Evolutionary conservation across 1,139 yeast genomes (phyloP), one percentile per base, ranked within the genome.

Genomic region (Lodderomyces pseudojiufengensis): DNA sequence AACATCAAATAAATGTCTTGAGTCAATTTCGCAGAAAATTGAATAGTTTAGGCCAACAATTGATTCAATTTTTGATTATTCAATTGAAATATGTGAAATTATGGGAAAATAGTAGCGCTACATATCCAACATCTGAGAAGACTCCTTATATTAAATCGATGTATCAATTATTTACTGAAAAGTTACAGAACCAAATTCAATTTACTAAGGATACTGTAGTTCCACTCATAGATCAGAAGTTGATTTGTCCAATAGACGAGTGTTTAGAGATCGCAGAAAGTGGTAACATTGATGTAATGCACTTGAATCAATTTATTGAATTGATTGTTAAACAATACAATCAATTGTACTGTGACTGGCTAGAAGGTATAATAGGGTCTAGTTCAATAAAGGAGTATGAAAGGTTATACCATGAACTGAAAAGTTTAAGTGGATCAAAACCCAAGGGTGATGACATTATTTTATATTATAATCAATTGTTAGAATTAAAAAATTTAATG

Each of bases 161-260:
- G 1, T 43, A 38, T 30, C 36, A 38, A 22, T 23, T 37, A 15
- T 45, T 38, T 23, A 35, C 39, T 29, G 37, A 36, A 10, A 43
- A 45, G 15, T 23, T 45, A 9, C 22, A 30, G 5, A 23, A 32
- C 27, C 47, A 41, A 33, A 36, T 38, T 5, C 43, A 41, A 14
- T 43, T 41, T 25, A 39, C 44, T 4, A 43, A 36, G 22, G 30
- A 37, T 13, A 37, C 44, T 7, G 33, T 43, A n/a, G 36, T 38
- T 4, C 9, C 32, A 14, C 47, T 40, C 21, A 38, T 45, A 22
- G 34, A 32, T 3, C 39, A 40, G 15, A 32, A 33, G 16, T 38
- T 45, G 21, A 36, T 45, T 10, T 27, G 33, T 9, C 48, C 48
- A 5, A 43, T 45, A n/a, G 42, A 42, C 20, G 38, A 45, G 29